A percentile compares a stretch with the other conserved stretches of the same genome.
Evolutionary conservation across 495 filamentous ascomycete species (phyloP).

Genomic region (Neurospora pannonica): DNA sequence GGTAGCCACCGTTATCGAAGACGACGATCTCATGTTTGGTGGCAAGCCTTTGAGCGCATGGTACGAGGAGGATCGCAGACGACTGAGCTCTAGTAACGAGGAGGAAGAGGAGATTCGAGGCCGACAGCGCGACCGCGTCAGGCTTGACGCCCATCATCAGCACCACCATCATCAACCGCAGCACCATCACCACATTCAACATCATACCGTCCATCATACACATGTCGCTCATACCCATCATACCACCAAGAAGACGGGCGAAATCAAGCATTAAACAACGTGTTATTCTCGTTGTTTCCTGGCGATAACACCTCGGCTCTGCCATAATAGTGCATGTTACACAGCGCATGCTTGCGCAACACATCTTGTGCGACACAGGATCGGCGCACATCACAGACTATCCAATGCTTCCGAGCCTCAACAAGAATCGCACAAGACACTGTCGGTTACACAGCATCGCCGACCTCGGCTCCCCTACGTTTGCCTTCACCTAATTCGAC

Average conservation of each 20-base stretch:
- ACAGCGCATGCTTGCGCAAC: background rate
- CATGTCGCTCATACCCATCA: slow-evolving; percentile 1
- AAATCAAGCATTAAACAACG: slow-evolving; percentile 3
- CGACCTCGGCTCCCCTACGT: background rate
- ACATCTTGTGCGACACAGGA: background rate
- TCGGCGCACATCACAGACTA: background rate
- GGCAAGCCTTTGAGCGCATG: slow-evolving; percentile 46
- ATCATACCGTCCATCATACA: background rate
- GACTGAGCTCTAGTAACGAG: slow-evolving; percentile 18
- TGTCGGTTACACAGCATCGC: background rate
- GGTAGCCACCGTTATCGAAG: slow-evolving; percentile 44
- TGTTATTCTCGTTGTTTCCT: background rate
- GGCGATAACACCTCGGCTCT: background rate
- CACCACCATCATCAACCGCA: slow-evolving; percentile 4
- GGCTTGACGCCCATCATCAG: slow-evolving; percentile 10
- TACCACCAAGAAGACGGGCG: slow-evolving; percentile 8
- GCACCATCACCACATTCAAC: slow-evolving; percentile 8
- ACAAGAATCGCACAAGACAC: background rate
- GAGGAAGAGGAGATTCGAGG: slow-evolving; percentile 37
- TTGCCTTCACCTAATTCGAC: background rate
- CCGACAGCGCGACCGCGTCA: slow-evolving; percentile 26
- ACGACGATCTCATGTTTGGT: slow-evolving; percentile 48
- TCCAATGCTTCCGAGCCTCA: background rate
- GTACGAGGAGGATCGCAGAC: slow-evolving; percentile 44
- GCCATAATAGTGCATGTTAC: background rate